These are phyloP conservation scores for Lophiostoma macrostomum DNA, from an alignment of 495 filamentous ascomycete genomes.

Conservation along the genomic window DNA sequence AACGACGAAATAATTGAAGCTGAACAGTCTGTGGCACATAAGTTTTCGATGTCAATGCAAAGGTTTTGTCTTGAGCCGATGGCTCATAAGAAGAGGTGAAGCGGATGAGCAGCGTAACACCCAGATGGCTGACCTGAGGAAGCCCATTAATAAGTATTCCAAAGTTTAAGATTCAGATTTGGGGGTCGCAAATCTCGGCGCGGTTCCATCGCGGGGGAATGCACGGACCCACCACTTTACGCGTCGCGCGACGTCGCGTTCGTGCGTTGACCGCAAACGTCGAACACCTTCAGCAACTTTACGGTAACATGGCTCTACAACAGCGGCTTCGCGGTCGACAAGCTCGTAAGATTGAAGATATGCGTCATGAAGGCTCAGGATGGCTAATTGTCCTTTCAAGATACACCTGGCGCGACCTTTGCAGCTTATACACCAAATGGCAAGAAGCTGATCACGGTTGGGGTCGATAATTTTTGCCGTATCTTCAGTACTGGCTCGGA, in stretches of 20 bases:
- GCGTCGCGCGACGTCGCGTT: constrained; percentile 6
- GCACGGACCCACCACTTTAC: constrained; percentile 22
- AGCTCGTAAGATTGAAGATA: constrained; percentile 43
- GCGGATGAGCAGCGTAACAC: too few species aligned
- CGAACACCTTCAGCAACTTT: constrained; percentile 1
- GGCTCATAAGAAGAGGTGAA: too few species aligned
- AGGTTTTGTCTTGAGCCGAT: too few species aligned
- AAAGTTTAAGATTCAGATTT: too few species aligned
- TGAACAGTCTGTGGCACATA: too few species aligned
- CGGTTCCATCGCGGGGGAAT: too few species aligned
- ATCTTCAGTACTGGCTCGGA: constrained; percentile 87
- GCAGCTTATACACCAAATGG: constrained; percentile 69
- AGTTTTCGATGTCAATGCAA: too few species aligned
- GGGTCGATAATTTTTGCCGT: constrained; percentile 84
- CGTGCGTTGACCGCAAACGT: not conserved
- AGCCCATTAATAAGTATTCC: too few species aligned
- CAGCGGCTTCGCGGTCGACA: constrained; percentile 44
- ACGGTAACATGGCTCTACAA: constrained; percentile 20
- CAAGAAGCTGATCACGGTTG: constrained; percentile 72
- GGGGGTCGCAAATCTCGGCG: too few species aligned
- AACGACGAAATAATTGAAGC: too few species aligned
- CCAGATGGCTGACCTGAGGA: too few species aligned
- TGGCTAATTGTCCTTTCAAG: constrained; percentile 41
- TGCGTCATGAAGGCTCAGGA: not conserved
- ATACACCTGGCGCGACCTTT: constrained; percentile 65